Conservation (phyloP, 2,329 filamentous ascomycete species). For the Leptosphaerulina australis region DNA sequence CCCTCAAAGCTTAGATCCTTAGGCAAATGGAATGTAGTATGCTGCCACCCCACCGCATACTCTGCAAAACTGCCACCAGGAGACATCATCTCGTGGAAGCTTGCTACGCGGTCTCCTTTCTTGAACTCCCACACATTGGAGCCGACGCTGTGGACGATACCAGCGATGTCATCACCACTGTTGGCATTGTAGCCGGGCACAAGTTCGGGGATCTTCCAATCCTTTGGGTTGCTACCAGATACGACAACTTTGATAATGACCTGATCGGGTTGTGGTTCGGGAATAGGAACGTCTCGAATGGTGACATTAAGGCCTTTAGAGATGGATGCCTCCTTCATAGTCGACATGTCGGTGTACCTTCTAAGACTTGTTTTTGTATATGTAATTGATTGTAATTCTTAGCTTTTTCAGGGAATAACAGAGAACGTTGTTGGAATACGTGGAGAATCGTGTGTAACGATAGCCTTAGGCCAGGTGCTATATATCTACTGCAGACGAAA, state of each 20-base stretch:
- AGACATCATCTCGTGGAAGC: conserved; percentile 61
- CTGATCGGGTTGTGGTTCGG: conserved; percentile 41
- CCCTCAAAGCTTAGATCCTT: conserved; percentile 58
- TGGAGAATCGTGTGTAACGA: not conserved
- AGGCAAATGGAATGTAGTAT: conserved; percentile 64
- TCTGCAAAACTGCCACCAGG: conserved; percentile 64
- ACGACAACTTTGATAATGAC: conserved; percentile 50
- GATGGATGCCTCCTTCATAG: conserved; percentile 53
- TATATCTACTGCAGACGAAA: not conserved
- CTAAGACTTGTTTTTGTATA: not conserved
- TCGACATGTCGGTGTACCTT: conserved; percentile 4
- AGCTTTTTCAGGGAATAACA: not conserved
- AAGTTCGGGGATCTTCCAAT: conserved; percentile 50
- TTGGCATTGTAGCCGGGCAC: conserved; percentile 44
- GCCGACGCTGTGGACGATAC: conserved; percentile 62
- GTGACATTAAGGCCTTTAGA: conserved; percentile 40
- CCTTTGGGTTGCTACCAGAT: conserved; percentile 54
- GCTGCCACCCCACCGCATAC: conserved; percentile 62
- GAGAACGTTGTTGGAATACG: not conserved
- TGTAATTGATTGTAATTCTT: not conserved
- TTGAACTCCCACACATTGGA: conserved; percentile 63
- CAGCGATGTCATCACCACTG: conserved; percentile 62
- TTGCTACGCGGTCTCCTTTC: conserved; percentile 62
- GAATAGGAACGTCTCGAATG: conserved; percentile 47
- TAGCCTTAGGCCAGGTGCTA: not conserved